Evolutionary conservation across 148 eudicot species (phyloP).

Genomic region (Cornus florida): DNA sequence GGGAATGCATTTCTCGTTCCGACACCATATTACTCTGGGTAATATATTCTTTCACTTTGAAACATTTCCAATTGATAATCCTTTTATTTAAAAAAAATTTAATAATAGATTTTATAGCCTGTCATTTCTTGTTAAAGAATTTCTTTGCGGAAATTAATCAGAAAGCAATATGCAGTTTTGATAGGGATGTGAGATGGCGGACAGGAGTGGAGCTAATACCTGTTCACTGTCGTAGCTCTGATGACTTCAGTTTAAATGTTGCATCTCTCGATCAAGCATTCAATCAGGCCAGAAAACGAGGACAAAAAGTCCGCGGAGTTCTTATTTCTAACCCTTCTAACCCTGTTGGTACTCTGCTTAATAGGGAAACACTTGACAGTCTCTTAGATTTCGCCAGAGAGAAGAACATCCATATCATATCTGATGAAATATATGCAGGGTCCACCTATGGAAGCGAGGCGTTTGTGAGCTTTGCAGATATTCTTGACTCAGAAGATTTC

Average conservation of each 20-base stretch:
- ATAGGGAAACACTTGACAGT: conserved; percentile 45
- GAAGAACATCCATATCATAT: conserved; percentile 80
- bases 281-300: conserved; percentile 73
- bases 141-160: not conserved
- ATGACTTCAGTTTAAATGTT: conserved; percentile 55
- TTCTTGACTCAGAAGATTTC: conserved; percentile 56
- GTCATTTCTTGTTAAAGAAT: not conserved
- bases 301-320: conserved; percentile 70
- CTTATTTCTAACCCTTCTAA: conserved; percentile 78
- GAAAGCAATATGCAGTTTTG: conserved; percentile 55
- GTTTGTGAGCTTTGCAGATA: conserved; percentile 79
- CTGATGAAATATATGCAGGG: conserved; percentile 79
- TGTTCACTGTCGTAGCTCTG: conserved; percentile 75
- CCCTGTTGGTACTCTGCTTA: conserved; percentile 70
- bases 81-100: not conserved
- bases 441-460: conserved; percentile 57
- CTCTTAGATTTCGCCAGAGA: conserved; percentile 78
- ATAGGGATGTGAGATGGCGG: conserved; percentile 71
- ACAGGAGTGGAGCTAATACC: conserved; percentile 84
- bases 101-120: not conserved
- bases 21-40: conserved; percentile 96
- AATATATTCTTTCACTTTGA: conserved; percentile 14
- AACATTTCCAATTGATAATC: not conserved
- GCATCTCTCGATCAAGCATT: conserved; percentile 75
- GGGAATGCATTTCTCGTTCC: conserved; percentile 93